Percentiles rank a stretch among this genome's conserved stretches.
These are phyloP conservation scores for Oryza glumipatula DNA, from an alignment of 176 grass and related monocot species.

Conservation along the genomic window DNA sequence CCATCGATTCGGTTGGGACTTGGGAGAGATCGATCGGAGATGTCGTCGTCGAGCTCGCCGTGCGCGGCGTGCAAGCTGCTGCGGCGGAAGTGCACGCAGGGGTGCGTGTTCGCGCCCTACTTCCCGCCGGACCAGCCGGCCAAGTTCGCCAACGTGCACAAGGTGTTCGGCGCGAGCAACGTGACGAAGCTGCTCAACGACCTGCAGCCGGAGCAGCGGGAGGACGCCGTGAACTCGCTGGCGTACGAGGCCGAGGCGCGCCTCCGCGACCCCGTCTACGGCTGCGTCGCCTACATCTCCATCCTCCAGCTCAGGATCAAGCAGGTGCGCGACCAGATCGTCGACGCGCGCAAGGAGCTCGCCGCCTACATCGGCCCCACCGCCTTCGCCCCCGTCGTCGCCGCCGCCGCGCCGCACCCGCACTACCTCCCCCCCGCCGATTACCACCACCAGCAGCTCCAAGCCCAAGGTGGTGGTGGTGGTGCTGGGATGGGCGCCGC, in stretches of 20 bases:
- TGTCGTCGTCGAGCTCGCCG: constrained; percentile 74
- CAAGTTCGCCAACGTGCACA: constrained; percentile 89
- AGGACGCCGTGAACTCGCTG: constrained; percentile 91
- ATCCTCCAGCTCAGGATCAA: constrained; percentile 74
- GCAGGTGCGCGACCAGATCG: constrained; percentile 54
- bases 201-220: constrained; percentile 52
- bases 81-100: constrained; percentile 86
- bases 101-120: constrained; percentile 88
- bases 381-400: constrained; percentile 44
- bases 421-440: background rate
- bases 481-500: background rate
- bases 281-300: constrained; percentile 87
- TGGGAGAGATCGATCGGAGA: background rate
- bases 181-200: constrained; percentile 88
- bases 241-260: constrained; percentile 83
- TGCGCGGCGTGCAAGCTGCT: constrained; percentile 95
- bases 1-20: too few relatives aligned
- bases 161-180: constrained; percentile 94
- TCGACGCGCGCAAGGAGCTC: constrained; percentile 76
- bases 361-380: constrained; percentile 58
- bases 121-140: constrained; percentile 87
- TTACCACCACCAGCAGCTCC: background rate
- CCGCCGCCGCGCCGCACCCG: constrained; percentile 16
- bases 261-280: constrained; percentile 75
- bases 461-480: too few relatives aligned